Base-by-base conservation (phyloP, 495 filamentous ascomycete species). In the Xylaria palmicola region DNA sequence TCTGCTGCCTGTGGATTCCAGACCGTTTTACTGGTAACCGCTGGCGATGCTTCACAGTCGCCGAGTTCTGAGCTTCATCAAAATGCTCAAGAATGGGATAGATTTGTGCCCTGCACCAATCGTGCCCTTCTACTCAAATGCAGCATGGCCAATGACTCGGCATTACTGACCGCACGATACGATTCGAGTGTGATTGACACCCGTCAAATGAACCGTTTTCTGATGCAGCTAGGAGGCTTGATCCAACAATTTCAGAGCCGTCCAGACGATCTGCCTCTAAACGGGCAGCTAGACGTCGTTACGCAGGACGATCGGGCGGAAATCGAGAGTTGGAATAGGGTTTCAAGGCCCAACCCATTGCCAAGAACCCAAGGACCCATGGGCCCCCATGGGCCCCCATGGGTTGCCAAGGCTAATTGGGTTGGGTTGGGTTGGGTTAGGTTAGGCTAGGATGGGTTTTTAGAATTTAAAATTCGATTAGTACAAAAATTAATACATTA, bases 1-100 rank as follows among this genome's bases (percentile, higher is more conserved):
- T 52, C 30, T 52, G 49, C 49, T 30, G 49, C 49, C 22, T 52
- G 49, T 34, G 49, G 24, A 37, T 52, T 52, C 49, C 49, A 52
- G 30, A 37, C 49, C 9, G 37, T 52, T 52, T 19, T 52, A 7
- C 49, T 52, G 30, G 49, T 52, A n/a, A 52, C 49, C 13, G 24
- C 49, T 37, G 30, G 30, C 24, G 30, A 37, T 19, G 30, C 30
- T 13, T 9, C 29, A 52, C 49, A 52, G n/a, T n/a, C n/a, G 26
- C 30, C 49, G 17, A 37, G 49, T 52, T 15, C 24, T 34, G 27
- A n/a, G 27, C 26, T 50, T 50, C 49, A 37, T 52, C 49, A 30
- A 52, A 52, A n/a, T 52, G 49, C 24, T 37, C 30, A 52, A 36
- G 49, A 52, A 30, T 17, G 17, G 24, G 49, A 52, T 37, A 52